Base-by-base conservation (phyloP, 495 filamentous ascomycete genomes). In the Penicillium ucsense region DNA sequence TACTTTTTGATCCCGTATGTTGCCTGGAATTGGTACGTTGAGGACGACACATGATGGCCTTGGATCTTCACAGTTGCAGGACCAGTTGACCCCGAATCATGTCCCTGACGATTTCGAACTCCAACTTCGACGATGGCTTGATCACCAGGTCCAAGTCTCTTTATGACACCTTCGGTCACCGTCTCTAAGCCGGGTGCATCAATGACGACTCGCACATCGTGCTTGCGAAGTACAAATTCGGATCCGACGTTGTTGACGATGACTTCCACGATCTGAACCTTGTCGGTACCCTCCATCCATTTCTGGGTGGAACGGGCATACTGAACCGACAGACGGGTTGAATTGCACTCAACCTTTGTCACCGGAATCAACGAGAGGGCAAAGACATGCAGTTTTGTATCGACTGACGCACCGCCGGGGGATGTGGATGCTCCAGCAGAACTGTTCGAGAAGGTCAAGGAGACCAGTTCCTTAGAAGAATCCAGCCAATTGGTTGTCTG, bases 241-340 rank as follows among this genome's bases (percentile, higher is more conserved):
- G 51, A 43, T 0, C 76, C 77, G 6, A 61, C 57, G 51, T 80
- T 79, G 47, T 79, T 77, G 33, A 80, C 44, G 5, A 63, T 59
- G 27, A 73, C 60, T 49, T 80, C 76, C 29, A 79, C 59, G 38
- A 71, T 67, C 52, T 80, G 77, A 12, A 62, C 61, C 30, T 70
- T 72, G 43, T 68, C 65, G 0, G 53, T 62, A 9, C 60, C 61
- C 38, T 67, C 65, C 0, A 66, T 52, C 68, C 68, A 70, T 47
- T 78, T 75, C 53, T 78, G 75, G 8, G 77, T 79, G 4, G 75
- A 68, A 3, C 76, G 62, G 9, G 70, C 66, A 56, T 70, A 72
- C 48, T 80, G 76, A 8, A 75, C 63, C 20, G 63, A 51, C 4
- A 73, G 35, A 27, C 35, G 27, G 3, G 43, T n/a, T 3, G 35